Evolutionary conservation across 371 early-diverging fungal genomes (phyloP), one percentile per base, ranked within the genome.

Genomic region (Rhizopus sp.): DNA sequence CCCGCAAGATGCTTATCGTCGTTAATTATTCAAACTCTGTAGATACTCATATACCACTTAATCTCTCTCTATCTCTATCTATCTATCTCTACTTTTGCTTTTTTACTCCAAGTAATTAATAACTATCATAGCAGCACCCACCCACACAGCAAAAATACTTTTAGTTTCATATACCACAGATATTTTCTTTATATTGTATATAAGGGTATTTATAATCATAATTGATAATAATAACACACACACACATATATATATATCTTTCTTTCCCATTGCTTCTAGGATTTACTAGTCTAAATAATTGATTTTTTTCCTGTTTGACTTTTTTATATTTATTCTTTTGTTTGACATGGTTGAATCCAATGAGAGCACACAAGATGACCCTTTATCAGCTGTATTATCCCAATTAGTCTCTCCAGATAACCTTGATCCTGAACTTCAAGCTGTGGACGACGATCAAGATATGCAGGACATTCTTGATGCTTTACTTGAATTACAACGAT

Each of bases 391-490:
- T 23, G 23, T 23, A 23, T 23, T 23, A 23, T 23, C 23, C 23
- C 23, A 23, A 23, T 23, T 23, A 23, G 23, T 2, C 23, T 23
- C 23, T 23, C 23, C 2, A 23, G 23, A 23, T 23, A 23, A 23
- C 23, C 2, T 2, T 23, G 23, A 23, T 23, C 23, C 23, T 23
- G 23, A 23, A 23, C 41, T 45, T 45, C 6, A 17, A 17, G n/a
- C 45, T 17, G 23, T 17, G 6, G 35, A 49, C 3, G 51, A 50
- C 7, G 8, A 44, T 13, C 52, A 52, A 12, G 60, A 60, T 17
- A 33, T 53, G 39, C 49, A 40, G 29, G 53, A 52, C 0, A 53
- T 60, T 0, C 35, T 60, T 15, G 39, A 53, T 15, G 60, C 54
- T 1, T 31, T 60, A n/a, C 32, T 60, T 13, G 60, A 60, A 41